phyloP scores from a whole-genome alignment of 208 protist species.

The Leishmania guyanensis region DNA sequence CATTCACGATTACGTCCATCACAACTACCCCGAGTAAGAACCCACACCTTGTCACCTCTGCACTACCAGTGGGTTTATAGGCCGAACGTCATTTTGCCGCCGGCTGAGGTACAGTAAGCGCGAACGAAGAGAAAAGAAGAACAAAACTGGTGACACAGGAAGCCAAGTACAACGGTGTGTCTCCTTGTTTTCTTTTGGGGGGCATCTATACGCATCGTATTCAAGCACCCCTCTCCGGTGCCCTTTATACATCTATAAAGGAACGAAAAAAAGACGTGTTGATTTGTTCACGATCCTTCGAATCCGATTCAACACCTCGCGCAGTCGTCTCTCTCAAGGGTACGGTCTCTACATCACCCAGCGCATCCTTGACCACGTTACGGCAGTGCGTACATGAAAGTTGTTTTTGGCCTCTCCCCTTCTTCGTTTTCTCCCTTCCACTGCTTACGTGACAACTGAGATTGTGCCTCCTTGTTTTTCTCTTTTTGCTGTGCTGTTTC shows the following conservation, averaged over 20 bases:
- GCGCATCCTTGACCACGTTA: not conserved
- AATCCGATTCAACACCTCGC: not conserved
- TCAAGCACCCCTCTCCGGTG: not conserved
- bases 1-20: not conserved
- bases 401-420: not conserved
- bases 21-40: not conserved
- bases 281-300: not conserved
- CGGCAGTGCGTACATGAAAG: not conserved
- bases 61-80: not conserved
- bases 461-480: not conserved
- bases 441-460: constrained; percentile 3
- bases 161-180: not conserved
- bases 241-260: not conserved
- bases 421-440: constrained; percentile 3
- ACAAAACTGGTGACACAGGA: not conserved
- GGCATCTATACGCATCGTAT: constrained; percentile 1
- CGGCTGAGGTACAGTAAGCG: not conserved
- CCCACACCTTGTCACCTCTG: not conserved
- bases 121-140: not conserved
- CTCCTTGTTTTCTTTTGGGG: not conserved
- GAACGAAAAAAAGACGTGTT: not conserved
- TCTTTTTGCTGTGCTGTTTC: not conserved
- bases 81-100: not conserved
- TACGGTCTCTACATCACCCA: not conserved
- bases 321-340: not conserved